A percentile compares a stretch with the other conserved stretches of the same genome.
phyloP scores from a whole-genome alignment of 768 basidiomycete genomes.

The Bullera alba region DNA sequence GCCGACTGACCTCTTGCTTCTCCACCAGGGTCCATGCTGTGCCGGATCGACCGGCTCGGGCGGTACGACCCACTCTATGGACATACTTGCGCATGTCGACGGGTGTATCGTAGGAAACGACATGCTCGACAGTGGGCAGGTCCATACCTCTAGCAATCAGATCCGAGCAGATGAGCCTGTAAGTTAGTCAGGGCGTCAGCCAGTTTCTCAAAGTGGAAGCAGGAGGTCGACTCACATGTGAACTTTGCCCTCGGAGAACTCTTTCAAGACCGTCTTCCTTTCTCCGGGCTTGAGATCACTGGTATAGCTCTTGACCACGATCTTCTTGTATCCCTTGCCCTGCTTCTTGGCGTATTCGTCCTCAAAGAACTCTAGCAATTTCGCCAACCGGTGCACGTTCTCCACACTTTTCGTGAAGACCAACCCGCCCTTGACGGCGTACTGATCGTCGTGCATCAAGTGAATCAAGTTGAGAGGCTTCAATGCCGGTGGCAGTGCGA shows the following conservation, averaged over 20 bases:
- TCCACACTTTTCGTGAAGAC: constrained; percentile 98
- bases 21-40: constrained; percentile 94
- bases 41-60: constrained; percentile 79
- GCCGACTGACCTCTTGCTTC: constrained; percentile 56
- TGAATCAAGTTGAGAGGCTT: constrained; percentile 89
- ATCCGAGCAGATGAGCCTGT: constrained; percentile 90
- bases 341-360: constrained; percentile 45
- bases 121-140: constrained; percentile 82
- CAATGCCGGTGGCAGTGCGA: constrained; percentile 65
- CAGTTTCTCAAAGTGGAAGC: neutral
- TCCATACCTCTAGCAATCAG: constrained; percentile 93
- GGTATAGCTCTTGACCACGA: constrained; percentile 67
- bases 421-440: constrained; percentile 60
- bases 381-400: constrained; percentile 73
- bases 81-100: constrained; percentile 99
- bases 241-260: constrained; percentile 72
- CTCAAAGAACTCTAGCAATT: constrained; percentile 75
- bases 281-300: constrained; percentile 71
- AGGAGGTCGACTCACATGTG: constrained; percentile 59
- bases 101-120: constrained; percentile 90
- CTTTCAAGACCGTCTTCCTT: constrained; percentile 66
- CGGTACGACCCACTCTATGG: constrained; percentile 92
- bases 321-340: too few relatives aligned
- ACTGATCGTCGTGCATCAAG: constrained; percentile 58
- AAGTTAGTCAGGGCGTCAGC: neutral